Evolutionary conservation across 306 rosid species (phyloP).

Genomic region (Citrullus amarus): DNA sequence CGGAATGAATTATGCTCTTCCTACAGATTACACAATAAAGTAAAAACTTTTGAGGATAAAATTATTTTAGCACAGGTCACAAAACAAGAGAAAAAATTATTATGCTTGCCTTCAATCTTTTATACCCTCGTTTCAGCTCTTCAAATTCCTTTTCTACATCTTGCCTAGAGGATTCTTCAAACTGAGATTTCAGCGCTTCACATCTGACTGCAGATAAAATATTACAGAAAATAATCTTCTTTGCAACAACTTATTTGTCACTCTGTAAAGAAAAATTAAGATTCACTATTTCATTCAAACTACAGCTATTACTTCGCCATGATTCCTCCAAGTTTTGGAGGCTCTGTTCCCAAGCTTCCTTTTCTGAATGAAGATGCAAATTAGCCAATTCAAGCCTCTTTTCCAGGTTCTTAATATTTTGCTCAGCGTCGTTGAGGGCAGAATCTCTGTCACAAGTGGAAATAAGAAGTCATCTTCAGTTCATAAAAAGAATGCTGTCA

Average conservation of each 20-base stretch:
- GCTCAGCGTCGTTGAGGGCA: conserved; percentile 41
- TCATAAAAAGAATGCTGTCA: conserved; percentile 2
- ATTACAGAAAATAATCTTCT: conserved; percentile 9
- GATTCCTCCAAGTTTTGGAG: conserved; percentile 86
- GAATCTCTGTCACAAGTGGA: conserved; percentile 50
- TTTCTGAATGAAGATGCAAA: conserved; percentile 56
- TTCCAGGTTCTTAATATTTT: conserved; percentile 63
- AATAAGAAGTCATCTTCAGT: conserved; percentile 14
- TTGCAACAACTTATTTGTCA: conserved; percentile 5
- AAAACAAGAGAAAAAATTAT: conserved; percentile 12
- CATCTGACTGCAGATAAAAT: conserved; percentile 54
- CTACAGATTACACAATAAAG: conserved; percentile 31
- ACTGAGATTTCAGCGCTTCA: conserved; percentile 69
- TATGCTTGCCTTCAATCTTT: conserved; percentile 57
- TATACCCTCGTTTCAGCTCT: conserved; percentile 63
- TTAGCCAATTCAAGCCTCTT: conserved; percentile 52
- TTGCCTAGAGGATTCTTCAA: conserved; percentile 52
- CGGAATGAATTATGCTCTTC: conserved; percentile 83
- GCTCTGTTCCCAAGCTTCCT: conserved; percentile 79
- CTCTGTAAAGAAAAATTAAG: not conserved
- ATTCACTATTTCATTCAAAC: conserved; percentile 17
- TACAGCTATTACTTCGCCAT: conserved; percentile 58
- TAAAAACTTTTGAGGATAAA: conserved; percentile 12
- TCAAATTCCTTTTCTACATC: conserved; percentile 62
- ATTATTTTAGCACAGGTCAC: not conserved